Base-by-base conservation (phyloP, 768 basidiomycete genomes). In the Rubroboletus satanas region DNA sequence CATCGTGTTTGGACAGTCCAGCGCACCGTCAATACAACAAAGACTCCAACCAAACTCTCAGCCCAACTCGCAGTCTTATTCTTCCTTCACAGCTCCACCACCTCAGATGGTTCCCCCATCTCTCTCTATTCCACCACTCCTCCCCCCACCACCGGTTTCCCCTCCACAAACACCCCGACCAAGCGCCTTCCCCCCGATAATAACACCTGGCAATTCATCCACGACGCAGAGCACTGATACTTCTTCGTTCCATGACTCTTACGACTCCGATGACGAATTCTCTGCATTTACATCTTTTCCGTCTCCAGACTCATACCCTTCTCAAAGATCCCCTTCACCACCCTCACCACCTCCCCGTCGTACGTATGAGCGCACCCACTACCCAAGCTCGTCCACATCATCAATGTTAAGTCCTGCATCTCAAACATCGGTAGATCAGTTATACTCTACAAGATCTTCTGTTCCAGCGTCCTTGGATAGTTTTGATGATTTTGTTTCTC, bases 401-500 rank as follows among this genome's bases (percentile, higher is more conserved):
- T 69, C 65, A 2, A 55, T 51, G 45, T 56, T 53, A 17, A 71
- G 63, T 52, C 66, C 59, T 26, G 39, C 58, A 54, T 58, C 54
- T 55, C 64, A 59, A 64, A 55, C 57, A 48, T 65, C 54, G 37
- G 53, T n/a, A 17, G 62, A 66, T 51, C 61, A 45, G 9, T 45
- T 62, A 44, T 61, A 18, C 52, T 60, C 64, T 58, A 45, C 58
- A 17, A 58, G 26, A 47, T 66, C 60, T 50, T 70, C 58, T 44
- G 57, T 48, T 37, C 71, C 60, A 47, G 59, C 36, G 45, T 68
- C 72, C 9, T 73, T 77, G 50, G 77, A 79, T 59, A 75, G 77
- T 57, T 79, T 82, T 61, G 75, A 75, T 58, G 78, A 78, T 33
- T 78, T 82, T 53, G 68, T 79, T 47, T 70, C 77, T 32, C 68